Base-by-base conservation (phyloP, 768 basidiomycete genomes). In the Phaffia tasmanica region DNA sequence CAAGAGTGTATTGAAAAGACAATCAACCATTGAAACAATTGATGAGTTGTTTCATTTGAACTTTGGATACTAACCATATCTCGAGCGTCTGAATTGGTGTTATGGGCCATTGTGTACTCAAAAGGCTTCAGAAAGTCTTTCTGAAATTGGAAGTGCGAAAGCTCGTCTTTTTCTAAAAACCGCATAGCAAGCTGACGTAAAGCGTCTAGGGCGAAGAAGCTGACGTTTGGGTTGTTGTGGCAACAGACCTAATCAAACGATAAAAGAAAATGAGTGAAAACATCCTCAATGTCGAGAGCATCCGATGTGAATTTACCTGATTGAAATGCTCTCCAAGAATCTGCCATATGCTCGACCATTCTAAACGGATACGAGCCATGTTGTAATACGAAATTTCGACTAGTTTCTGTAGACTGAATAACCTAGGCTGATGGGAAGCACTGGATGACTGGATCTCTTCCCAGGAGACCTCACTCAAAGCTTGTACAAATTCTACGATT, bases 351-450 rank as follows among this genome's bases (percentile, higher is more conserved):
- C 89, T 88, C 0, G 89, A 90, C 95, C 95, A 99, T 76, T 99
- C 95, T 57, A 99, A 78, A 76, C 95, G 89, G 74, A 99, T 98
- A 57, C 95, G 86, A 70, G 81, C 86, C 95, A 99, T 99, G 77
- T 99, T 99, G 79, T 99, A 99, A 76, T 99, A 99, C 11, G 93
- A 95, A 64, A 99, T 98, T 74, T 99, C 95, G 50, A 98, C 94
- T 47, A 99, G 81, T 78, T 98, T 99, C 77, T 97, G 93, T 65
- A 99, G 78, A 76, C 93, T 94, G 81, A 98, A 99, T 65, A 97
- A 80, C 29, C 95, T 85, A 0, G 95, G 94, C 74, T 91, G 87
- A 69, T 93, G 86, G 3, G 94, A 94, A 21, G 92, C 92, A 23
- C 67, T 64, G 0, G 95, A 98, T 0, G 92, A 93, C 75, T 95